Conservation (phyloP, 2,329 filamentous ascomycete genomes). For the Pseudocercospora eumusae region DNA sequence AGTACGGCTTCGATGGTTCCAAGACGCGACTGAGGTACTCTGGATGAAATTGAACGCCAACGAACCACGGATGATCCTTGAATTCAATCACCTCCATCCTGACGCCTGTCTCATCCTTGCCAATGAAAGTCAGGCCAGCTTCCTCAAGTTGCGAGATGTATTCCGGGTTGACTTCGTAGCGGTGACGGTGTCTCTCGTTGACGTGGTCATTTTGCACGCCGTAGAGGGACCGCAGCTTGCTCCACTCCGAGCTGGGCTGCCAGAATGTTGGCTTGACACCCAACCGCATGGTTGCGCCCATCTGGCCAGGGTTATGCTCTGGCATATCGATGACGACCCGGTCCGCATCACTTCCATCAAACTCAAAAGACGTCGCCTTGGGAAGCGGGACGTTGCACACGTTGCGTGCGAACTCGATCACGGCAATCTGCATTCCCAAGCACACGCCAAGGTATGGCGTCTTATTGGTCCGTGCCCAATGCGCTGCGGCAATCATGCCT, state of each 20-base stretch:
- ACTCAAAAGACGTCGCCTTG: conserved; percentile 59
- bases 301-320: conserved; percentile 72
- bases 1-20: conserved; percentile 71
- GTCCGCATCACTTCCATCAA: conserved; percentile 62
- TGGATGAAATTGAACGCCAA: conserved; percentile 85
- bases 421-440: conserved; percentile 88
- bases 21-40: conserved; percentile 80
- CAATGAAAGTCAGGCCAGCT: conserved; percentile 72
- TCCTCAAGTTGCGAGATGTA: conserved; percentile 68
- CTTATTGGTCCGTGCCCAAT: conserved; percentile 80
- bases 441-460: conserved; percentile 87
- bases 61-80: conserved; percentile 80
- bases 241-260: conserved; percentile 75
- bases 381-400: conserved; percentile 62
- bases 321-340: conserved; percentile 89
- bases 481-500: conserved; percentile 86
- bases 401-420: conserved; percentile 83
- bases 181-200: conserved; percentile 78
- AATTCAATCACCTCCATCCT: conserved; percentile 84
- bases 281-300: conserved; percentile 86
- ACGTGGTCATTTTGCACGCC: conserved; percentile 51
- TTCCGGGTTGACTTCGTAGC: conserved; percentile 86
- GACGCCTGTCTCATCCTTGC: conserved; percentile 74
- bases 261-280: conserved; percentile 74
- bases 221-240: conserved; percentile 73